A percentile compares a stretch with the other conserved stretches of the same genome.
Conservation (phyloP, 306 rosid species). For the Citrullus colocynthis region DNA sequence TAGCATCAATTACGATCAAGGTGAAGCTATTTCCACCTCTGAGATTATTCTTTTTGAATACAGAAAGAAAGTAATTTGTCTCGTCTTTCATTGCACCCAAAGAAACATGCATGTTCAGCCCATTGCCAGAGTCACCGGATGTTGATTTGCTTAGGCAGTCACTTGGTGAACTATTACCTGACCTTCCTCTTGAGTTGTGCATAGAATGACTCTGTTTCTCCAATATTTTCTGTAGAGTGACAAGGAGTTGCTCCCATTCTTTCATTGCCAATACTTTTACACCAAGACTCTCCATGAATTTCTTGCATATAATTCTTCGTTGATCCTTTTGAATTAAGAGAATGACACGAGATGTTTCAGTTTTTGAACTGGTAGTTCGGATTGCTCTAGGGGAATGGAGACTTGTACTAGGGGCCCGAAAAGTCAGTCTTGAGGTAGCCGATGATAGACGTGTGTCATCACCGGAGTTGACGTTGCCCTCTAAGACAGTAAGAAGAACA, state of each 20-base stretch:
- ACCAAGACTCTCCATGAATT: conserved; percentile 28
- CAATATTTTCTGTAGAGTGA: conserved; percentile 10
- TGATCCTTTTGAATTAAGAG: conserved; percentile 17
- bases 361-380: conserved; percentile 22
- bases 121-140: neutral
- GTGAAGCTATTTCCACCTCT: conserved; percentile 12
- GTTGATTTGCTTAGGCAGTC: conserved; percentile 12
- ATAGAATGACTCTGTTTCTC: conserved; percentile 10
- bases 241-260: conserved; percentile 18
- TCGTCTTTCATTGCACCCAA: conserved; percentile 10
- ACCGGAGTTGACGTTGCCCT: conserved; percentile 14
- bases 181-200: conserved; percentile 13
- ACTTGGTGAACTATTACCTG: conserved; percentile 5
- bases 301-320: conserved; percentile 6
- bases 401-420: conserved; percentile 17
- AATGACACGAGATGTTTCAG: conserved; percentile 31
- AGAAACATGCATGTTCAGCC: conserved; percentile 3
- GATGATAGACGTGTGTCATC: conserved; percentile 10
- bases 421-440: neutral
- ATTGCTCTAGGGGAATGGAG: conserved; percentile 18
- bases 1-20: conserved; percentile 22
- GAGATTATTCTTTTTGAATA: conserved; percentile 15
- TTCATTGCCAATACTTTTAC: conserved; percentile 17
- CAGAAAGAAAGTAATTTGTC: conserved; percentile 5
- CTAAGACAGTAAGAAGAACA: conserved; percentile 30